phyloP scores from a whole-genome alignment of 2,329 filamentous ascomycete genomes.

The Colletotrichum sp. region DNA sequence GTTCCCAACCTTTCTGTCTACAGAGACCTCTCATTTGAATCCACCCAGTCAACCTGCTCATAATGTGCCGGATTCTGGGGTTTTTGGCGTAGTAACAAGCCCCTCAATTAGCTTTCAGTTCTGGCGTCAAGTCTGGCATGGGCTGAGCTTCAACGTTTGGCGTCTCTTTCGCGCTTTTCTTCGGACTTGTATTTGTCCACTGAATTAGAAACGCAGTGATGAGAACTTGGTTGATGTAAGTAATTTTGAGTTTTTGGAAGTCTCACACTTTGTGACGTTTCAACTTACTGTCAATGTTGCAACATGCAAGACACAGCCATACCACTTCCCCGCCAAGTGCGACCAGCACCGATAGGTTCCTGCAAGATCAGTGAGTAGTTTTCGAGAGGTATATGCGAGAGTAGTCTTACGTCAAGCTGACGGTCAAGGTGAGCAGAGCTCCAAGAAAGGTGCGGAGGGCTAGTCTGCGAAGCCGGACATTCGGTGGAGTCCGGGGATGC shows the following conservation, averaged over 20 bases:
- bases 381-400: accelerated
- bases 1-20: too few species aligned
- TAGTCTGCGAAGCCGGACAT: neutral
- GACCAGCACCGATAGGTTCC: neutral
- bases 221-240: neutral
- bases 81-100: too few species aligned
- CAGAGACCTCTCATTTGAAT: too few species aligned
- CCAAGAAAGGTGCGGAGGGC: neutral
- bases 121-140: neutral
- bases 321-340: neutral
- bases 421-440: neutral
- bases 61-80: too few species aligned
- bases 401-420: neutral
- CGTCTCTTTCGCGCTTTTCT: neutral
- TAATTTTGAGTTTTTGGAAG: neutral
- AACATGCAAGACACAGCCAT: constrained; percentile 2
- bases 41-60: too few species aligned
- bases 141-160: neutral
- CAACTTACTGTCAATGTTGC: constrained; percentile 1
- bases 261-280: neutral
- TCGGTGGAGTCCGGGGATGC: neutral
- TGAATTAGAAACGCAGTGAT: neutral
- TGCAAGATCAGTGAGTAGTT: neutral
- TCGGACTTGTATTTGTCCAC: neutral
- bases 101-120: neutral